Base-by-base conservation (phyloP, 164 flowering plant species). In the Malania oleifera region DNA sequence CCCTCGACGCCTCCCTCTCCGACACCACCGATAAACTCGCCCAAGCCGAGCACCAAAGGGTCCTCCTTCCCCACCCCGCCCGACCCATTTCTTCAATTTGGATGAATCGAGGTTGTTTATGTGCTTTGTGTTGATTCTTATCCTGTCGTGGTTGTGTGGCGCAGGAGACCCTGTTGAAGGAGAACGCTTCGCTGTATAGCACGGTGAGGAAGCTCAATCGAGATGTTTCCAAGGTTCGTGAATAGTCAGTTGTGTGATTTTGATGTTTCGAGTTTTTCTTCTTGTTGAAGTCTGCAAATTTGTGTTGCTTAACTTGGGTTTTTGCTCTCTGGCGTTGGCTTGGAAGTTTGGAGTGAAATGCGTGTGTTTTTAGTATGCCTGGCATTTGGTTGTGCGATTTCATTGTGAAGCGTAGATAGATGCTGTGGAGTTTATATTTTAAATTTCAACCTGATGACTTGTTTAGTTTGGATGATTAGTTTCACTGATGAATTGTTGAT, bases 191-290 rank as follows among this genome's bases (percentile, higher is more conserved):
- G 19, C 66, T 93, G 61, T 67, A 84, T 31, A 70, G 55, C 57
- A 70, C 88, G 17, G 95, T 93, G 3, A 86, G 62, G 74, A 93
- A 84, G 83, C 98, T 93, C 27, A 83, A 74, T 26, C 78, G 97
- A 62, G 98, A 93, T 86, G 97, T 93, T 22, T 67, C 87, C 24
- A 90, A 89, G 98, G 98, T 87, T 24, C 15, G 19, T 2, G 35
- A 9, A 31, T 4, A 9, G 35, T 31, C 35, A 9, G 9, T 31
- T 31, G 6, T 31, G 9, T 31, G 9, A 31, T 9, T 31, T 31
- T 31, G 6, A 31, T 31, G 35, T 31, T 31, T 31, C 35, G 9
- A 31, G 35, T 31, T 4, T 4, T 31, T 4, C 35, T 9, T 4
- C 9, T 4, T 31, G 35, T 31, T 31, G 4, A 31, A 4, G 9